Evolutionary conservation across 2,329 filamentous ascomycete genomes (phyloP).

Genomic region (Akanthomyces lecanii): DNA sequence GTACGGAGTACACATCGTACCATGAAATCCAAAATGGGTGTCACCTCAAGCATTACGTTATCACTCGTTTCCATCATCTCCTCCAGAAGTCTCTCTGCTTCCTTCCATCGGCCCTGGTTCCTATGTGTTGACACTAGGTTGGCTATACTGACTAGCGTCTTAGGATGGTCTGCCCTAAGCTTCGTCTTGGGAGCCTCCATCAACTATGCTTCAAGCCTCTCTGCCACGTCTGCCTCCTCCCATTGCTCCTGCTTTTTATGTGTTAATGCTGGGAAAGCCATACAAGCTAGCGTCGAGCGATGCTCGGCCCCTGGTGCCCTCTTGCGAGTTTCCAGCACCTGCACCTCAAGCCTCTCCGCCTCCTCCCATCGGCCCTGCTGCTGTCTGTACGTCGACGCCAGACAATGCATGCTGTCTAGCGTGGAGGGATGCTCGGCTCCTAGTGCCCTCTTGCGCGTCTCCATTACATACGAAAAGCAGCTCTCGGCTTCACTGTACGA

Average conservation of each 20-base stretch:
- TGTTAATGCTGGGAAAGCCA: too few species aligned
- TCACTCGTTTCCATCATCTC: too few species aligned
- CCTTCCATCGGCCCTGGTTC: too few species aligned
- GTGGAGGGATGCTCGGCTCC: neutral
- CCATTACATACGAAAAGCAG: neutral
- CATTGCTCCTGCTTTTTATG: too few species aligned
- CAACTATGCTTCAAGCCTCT: neutral
- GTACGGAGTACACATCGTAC: too few species aligned
- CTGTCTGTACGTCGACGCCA: constrained; percentile 16
- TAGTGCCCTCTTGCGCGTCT: neutral
- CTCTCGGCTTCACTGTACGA: neutral
- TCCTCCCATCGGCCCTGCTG: constrained; percentile 19
- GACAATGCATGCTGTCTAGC: neutral
- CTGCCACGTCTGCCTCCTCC: neutral
- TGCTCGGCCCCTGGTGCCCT: too few species aligned
- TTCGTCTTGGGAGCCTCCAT: constrained; percentile 16
- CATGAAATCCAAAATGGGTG: too few species aligned
- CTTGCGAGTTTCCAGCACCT: constrained; percentile 5
- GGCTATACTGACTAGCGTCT: neutral
- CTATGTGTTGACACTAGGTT: too few species aligned
- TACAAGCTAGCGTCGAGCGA: too few species aligned
- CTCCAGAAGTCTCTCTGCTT: too few species aligned
- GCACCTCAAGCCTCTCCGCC: constrained; percentile 18
- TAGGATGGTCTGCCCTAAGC: constrained; percentile 18
- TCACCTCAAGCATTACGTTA: too few species aligned